Conservation (phyloP, 2,329 filamentous ascomycete species). For the Fusarium sp. region DNA sequence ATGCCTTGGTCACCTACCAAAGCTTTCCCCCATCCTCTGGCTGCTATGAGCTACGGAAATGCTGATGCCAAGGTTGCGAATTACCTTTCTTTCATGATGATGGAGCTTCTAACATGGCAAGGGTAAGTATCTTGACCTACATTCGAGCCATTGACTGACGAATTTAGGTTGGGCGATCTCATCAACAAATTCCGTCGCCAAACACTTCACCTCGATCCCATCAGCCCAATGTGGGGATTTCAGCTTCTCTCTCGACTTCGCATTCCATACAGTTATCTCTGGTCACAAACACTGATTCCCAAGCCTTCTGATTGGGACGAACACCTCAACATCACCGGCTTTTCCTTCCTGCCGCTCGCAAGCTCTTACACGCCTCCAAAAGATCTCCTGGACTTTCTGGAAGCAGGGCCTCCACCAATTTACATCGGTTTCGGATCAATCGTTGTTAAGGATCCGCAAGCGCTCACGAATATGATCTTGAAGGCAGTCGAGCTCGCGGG, state of each 20-base stretch:
- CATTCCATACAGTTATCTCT: constrained; percentile 78
- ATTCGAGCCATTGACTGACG: neutral
- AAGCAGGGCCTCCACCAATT: constrained; percentile 67
- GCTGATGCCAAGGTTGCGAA: constrained; percentile 41
- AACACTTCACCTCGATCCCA: constrained; percentile 70
- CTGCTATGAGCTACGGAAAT: constrained; percentile 53
- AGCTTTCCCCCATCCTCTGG: constrained; percentile 44
- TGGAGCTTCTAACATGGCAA: constrained; percentile 82
- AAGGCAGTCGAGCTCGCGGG: constrained; percentile 68
- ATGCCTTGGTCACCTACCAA: constrained; percentile 79
- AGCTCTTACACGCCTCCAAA: constrained; percentile 64
- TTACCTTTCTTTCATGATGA: constrained; percentile 56
- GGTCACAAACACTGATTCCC: constrained; percentile 74
- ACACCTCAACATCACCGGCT: constrained; percentile 71
- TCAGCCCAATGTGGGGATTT: constrained; percentile 75
- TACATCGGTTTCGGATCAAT: constrained; percentile 78
- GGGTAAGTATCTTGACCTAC: constrained; percentile 53
- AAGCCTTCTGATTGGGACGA: constrained; percentile 72
- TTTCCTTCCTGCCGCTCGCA: constrained; percentile 69
- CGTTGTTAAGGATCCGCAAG: constrained; percentile 70
- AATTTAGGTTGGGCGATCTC: constrained; percentile 69
- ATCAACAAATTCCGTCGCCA: constrained; percentile 76
- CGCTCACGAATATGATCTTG: constrained; percentile 68
- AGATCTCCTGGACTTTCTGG: constrained; percentile 66
- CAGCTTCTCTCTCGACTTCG: constrained; percentile 70